A percentile compares a stretch with the other conserved stretches of the same genome.
Conservation (phyloP, 2,329 filamentous ascomycete genomes). For the Curvularia eragrostidis region DNA sequence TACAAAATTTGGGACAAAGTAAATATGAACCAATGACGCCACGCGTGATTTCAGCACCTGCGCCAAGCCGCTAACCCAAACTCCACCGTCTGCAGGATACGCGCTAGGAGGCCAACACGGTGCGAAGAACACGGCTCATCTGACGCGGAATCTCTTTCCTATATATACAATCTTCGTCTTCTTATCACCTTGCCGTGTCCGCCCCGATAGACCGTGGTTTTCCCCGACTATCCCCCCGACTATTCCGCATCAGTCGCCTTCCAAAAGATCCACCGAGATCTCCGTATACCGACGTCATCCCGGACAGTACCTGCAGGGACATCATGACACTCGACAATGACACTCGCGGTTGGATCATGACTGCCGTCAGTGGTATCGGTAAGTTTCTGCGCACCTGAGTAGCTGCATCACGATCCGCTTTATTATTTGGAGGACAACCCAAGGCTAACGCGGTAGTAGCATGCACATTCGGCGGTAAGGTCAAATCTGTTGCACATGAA, state of each 20-base stretch:
- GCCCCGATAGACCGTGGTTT: not conserved
- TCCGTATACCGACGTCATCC: conserved; percentile 31
- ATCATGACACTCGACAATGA: conserved; percentile 60
- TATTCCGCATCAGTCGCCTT: not conserved
- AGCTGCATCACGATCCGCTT: not conserved
- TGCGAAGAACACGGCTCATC: conserved; percentile 19
- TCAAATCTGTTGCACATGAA: not conserved
- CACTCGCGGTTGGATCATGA: conserved; percentile 91
- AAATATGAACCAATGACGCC: conserved; percentile 10
- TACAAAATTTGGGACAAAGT: not conserved
- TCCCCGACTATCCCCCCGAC: not conserved
- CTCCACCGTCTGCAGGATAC: conserved; percentile 5
- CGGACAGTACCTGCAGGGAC: conserved; percentile 19
- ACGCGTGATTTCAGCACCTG: conserved; percentile 5
- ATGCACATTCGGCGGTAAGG: conserved; percentile 48
- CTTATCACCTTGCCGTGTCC: conserved; percentile 8
- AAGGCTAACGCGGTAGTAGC: conserved; percentile 38
- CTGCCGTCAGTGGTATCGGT: conserved; percentile 80
- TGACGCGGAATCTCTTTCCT: conserved; percentile 14
- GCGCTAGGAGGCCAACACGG: conserved; percentile 24
- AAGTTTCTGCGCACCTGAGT: conserved; percentile 26
- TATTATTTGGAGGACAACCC: not conserved
- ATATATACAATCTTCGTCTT: conserved; percentile 7
- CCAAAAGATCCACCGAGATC: not conserved
- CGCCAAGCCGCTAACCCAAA: conserved; percentile 17